Conservation (phyloP, 139 green algal genomes). For the Closterium sp. region DNA sequence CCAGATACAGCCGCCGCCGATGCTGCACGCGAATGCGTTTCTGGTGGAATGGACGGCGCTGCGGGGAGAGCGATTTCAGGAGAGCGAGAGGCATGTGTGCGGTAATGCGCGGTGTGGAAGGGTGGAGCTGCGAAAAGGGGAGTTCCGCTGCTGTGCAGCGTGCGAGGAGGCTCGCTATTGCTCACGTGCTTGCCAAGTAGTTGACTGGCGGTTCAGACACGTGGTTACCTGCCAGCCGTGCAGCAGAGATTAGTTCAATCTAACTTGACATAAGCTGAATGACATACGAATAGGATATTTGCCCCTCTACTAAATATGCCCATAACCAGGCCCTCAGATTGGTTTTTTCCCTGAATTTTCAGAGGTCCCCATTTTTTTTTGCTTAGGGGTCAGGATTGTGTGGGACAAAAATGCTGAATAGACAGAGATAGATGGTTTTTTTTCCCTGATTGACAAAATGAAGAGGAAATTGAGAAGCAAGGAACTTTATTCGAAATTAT, state of each 20-base stretch:
- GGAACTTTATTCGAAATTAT: too few relatives aligned
- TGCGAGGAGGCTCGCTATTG: conserved; percentile 37
- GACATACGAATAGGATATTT: neutral
- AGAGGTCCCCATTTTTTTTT: too few relatives aligned
- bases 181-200: conserved; percentile 28
- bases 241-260: neutral
- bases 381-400: too few relatives aligned
- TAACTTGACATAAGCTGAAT: neutral
- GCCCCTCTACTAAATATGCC: too few relatives aligned
- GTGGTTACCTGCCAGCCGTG: neutral
- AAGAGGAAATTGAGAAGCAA: too few relatives aligned
- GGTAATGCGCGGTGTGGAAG: conserved; percentile 31
- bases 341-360: too few relatives aligned
- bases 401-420: too few relatives aligned
- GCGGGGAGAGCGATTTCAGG: neutral
- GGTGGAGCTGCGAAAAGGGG: conserved; percentile 33
- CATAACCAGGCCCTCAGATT: too few relatives aligned
- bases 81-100: conserved; percentile 9
- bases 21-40: neutral
- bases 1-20: neutral
- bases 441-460: too few relatives aligned
- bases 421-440: too few relatives aligned
- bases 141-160: conserved; percentile 39
- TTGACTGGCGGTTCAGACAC: conserved; percentile 29
- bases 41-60: conserved; percentile 34